These are phyloP conservation scores for Nicotiana noctiflora DNA, from an alignment of 257 asterid species.

Conservation along the genomic window DNA sequence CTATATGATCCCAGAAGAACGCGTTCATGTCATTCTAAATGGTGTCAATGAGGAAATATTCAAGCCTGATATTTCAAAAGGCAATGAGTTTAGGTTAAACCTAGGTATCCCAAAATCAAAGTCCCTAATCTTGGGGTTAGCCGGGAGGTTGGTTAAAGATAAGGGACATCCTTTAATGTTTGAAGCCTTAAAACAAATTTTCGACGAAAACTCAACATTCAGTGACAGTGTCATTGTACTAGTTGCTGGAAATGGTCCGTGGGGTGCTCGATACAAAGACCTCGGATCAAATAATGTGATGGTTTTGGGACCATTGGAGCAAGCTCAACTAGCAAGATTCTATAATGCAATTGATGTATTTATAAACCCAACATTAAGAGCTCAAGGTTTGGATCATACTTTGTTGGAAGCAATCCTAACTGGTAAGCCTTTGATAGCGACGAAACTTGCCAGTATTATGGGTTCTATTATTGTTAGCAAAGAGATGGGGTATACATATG, in stretches of 20 bases:
- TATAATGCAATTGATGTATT: slow-evolving; percentile 53
- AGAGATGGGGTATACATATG: slow-evolving; percentile 61
- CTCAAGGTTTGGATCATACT: slow-evolving; percentile 79
- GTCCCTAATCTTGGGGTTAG: slow-evolving; percentile 44
- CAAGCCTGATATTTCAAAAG: slow-evolving; percentile 11
- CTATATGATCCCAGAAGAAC: slow-evolving; percentile 65
- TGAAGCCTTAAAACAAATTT: slow-evolving; percentile 55
- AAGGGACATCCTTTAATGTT: slow-evolving; percentile 68
- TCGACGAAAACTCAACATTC: slow-evolving; percentile 35
- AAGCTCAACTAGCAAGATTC: slow-evolving; percentile 40
- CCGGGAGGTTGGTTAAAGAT: slow-evolving; percentile 80
- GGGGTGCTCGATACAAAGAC: slow-evolving; percentile 56
- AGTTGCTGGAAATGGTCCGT: slow-evolving; percentile 82
- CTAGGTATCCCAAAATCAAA: slow-evolving; percentile 18
- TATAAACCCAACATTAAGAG: slow-evolving; percentile 69
- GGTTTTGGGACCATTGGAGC: slow-evolving; percentile 55
- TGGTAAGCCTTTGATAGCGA: slow-evolving; percentile 69
- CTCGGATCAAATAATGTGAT: slow-evolving; percentile 38
- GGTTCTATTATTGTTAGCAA: slow-evolving; percentile 43
- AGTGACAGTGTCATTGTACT: slow-evolving; percentile 36
- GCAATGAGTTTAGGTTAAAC: slow-evolving; percentile 9
- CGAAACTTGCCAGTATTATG: slow-evolving; percentile 58
- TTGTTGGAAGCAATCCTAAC: slow-evolving; percentile 62
- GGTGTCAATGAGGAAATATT: slow-evolving; percentile 7
- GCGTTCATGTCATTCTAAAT: slow-evolving; percentile 54